Evolutionary conservation across 1,139 yeast genomes (phyloP).

Genomic region (Yarrowia galli): DNA sequence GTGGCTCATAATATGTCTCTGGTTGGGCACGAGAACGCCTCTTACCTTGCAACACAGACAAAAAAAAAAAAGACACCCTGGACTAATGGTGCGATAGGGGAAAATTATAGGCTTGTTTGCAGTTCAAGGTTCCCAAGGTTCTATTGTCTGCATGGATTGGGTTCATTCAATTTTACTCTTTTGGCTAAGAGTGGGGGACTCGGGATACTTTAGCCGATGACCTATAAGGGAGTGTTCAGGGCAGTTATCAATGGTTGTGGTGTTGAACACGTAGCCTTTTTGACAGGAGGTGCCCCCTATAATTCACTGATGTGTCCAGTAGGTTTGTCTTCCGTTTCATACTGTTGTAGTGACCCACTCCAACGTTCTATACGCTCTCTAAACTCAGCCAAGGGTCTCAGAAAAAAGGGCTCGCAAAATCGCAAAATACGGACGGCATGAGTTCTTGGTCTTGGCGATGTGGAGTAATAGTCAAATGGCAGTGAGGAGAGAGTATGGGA

Average conservation of each 20-base stretch:
- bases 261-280: no score
- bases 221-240: no score
- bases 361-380: no score
- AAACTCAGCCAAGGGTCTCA: not conserved
- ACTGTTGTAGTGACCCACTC: no score
- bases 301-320: no score
- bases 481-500: slow-evolving; percentile 10
- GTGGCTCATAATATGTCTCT: not conserved
- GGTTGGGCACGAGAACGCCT: no score
- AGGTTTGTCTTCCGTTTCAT: no score
- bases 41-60: no score
- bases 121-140: not conserved
- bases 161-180: slow-evolving; percentile 10
- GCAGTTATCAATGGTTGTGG: no score
- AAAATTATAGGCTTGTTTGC: no score
- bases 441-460: slow-evolving; percentile 5
- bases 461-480: slow-evolving; percentile 11
- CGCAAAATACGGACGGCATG: no score
- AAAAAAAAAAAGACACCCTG: not conserved
- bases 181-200: not conserved
- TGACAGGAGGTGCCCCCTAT: no score
- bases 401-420: not conserved
- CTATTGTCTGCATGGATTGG: not conserved
- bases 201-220: slow-evolving; percentile 10
- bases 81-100: not conserved